Evolutionary conservation across 306 rosid genomes (phyloP).

Genomic region (Trifolium pratense): DNA sequence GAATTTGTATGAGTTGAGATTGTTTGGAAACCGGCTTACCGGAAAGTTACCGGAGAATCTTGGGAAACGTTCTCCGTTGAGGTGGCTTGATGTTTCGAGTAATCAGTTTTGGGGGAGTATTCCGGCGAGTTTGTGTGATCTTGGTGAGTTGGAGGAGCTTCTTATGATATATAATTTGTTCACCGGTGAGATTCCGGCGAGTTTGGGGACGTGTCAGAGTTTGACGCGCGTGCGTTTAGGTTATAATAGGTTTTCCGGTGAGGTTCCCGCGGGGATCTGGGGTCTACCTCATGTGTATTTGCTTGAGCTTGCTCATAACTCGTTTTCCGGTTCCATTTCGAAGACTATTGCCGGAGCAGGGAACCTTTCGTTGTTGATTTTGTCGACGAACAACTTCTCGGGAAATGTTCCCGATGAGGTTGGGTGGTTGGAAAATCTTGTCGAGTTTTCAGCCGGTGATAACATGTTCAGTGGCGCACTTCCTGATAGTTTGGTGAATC

Average conservation of each 20-base stretch:
- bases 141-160: conserved; percentile 67
- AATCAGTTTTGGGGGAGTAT: conserved; percentile 72
- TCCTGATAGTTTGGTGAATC: conserved; percentile 64
- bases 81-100: conserved; percentile 69
- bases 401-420: conserved; percentile 81
- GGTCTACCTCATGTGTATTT: conserved; percentile 72
- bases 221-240: conserved; percentile 69
- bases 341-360: conserved; percentile 74
- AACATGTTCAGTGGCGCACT: conserved; percentile 64
- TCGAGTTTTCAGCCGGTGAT: conserved; percentile 57
- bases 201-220: conserved; percentile 69
- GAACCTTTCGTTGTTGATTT: conserved; percentile 60
- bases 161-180: conserved; percentile 60
- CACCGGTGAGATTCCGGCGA: conserved; percentile 77
- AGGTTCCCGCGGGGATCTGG: conserved; percentile 85
- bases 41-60: conserved; percentile 73
- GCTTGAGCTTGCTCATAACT: conserved; percentile 69
- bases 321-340: conserved; percentile 68
- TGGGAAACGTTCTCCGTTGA: conserved; percentile 63
- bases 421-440: conserved; percentile 69
- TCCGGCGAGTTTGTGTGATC: conserved; percentile 71
- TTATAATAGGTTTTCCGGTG: conserved; percentile 65
- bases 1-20: conserved; percentile 62
- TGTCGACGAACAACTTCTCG: conserved; percentile 66
- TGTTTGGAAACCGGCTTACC: conserved; percentile 68